A percentile compares a stretch with the other conserved stretches of the same genome.
phyloP scores from a whole-genome alignment of 352 stramenopile genomes.

The Globisporangium cederbergense region DNA sequence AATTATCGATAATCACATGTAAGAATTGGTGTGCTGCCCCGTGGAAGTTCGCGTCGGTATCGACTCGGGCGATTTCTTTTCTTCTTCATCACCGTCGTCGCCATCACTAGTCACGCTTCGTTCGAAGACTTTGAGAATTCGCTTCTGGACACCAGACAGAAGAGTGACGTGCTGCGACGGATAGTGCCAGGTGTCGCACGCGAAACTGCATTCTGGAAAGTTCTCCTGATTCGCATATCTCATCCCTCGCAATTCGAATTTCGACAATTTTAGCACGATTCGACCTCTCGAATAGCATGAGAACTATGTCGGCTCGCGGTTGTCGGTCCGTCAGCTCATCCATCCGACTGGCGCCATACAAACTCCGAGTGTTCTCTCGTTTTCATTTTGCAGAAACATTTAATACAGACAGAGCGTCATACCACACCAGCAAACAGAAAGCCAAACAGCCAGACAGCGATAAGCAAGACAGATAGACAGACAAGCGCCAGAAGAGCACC shows the following conservation, averaged over 20 bases:
- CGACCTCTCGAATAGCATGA: background rate
- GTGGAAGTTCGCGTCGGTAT: too few species aligned
- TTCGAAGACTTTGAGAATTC: background rate
- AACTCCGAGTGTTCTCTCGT: background rate
- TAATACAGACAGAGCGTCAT: background rate
- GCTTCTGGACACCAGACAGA: background rate
- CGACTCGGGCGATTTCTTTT: too few species aligned
- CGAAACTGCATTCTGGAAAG: background rate
- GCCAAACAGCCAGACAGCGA: background rate
- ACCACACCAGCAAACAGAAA: background rate
- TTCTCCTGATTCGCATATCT: conserved; percentile 1
- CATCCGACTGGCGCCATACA: conserved; percentile 1
- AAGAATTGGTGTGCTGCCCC: background rate
- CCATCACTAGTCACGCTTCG: too few species aligned
- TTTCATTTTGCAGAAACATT: background rate
- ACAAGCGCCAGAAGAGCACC: background rate
- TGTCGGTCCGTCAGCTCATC: background rate
- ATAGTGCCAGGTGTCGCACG: too few species aligned
- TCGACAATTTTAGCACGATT: background rate
- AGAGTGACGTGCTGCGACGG: too few species aligned
- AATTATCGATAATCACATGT: background rate
- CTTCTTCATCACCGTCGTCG: too few species aligned
- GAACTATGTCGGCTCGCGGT: background rate
- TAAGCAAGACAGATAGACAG: background rate
- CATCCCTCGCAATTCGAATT: background rate